Conservation (phyloP, 441 rosid species). For the Pelargonium myrrhifolium region DNA sequence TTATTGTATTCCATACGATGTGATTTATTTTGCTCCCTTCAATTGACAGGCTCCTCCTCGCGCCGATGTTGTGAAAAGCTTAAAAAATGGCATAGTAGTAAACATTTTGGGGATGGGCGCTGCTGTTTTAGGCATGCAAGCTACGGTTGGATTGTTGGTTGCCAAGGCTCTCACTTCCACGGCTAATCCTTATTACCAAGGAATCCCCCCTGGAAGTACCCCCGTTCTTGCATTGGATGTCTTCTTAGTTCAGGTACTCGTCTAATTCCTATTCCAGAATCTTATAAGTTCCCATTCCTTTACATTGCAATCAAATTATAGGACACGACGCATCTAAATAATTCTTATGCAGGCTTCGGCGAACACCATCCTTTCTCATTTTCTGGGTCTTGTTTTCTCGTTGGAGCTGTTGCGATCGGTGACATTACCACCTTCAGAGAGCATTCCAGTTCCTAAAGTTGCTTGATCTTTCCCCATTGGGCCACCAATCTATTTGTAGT, state of each 20-base stretch:
- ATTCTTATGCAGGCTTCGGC: conserved; percentile 72
- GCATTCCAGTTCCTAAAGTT: conserved; percentile 31
- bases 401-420: conserved; percentile 85
- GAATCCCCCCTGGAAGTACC: conserved; percentile 62
- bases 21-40: background rate
- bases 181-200: conserved; percentile 78
- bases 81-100: conserved; percentile 68
- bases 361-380: conserved; percentile 87
- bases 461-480: conserved; percentile 29
- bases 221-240: conserved; percentile 93
- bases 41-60: conserved; percentile 94
- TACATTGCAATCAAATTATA: too few species aligned
- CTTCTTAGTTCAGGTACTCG: conserved; percentile 83
- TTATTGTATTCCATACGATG: background rate
- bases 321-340: background rate
- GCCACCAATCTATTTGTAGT: conserved; percentile 6
- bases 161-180: conserved; percentile 91
- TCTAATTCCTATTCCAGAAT: background rate
- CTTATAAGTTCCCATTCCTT: too few species aligned
- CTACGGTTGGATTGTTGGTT: conserved; percentile 74
- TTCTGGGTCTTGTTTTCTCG: conserved; percentile 79
- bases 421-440: conserved; percentile 56
- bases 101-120: conserved; percentile 94
- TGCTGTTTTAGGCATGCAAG: conserved; percentile 95
- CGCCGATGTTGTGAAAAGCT: conserved; percentile 87